Conservation (phyloP, 768 basidiomycete species). For the Phlegmacium glaucopus region DNA sequence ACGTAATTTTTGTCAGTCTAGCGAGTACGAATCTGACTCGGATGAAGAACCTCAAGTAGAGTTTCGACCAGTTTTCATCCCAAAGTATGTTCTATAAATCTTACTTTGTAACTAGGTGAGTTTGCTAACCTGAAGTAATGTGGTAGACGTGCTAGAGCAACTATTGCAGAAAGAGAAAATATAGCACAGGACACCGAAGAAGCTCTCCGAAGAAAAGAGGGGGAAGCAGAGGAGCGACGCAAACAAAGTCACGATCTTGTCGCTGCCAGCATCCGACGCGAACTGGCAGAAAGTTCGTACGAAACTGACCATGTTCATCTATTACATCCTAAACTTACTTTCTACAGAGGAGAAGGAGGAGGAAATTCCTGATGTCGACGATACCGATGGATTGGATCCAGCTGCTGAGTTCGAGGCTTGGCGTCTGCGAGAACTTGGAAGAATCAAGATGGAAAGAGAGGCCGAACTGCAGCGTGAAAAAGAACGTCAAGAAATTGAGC, state of each 20-base stretch:
- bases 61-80: constrained; percentile 92
- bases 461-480: constrained; percentile 76
- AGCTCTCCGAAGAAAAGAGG: constrained; percentile 60
- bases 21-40: constrained; percentile 81
- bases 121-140: constrained; percentile 6
- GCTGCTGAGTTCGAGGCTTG: constrained; percentile 92
- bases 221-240: constrained; percentile 77
- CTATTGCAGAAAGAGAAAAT: constrained; percentile 66
- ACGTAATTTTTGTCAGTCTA: constrained; percentile 51
- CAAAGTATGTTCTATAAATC: constrained; percentile 61
- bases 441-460: constrained; percentile 94
- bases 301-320: background rate
- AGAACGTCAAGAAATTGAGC: constrained; percentile 88
- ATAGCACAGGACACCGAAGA: constrained; percentile 77
- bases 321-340: background rate
- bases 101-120: background rate
- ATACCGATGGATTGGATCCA: constrained; percentile 91
- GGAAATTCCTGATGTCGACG: constrained; percentile 83
- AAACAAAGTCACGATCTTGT: constrained; percentile 91
- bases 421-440: constrained; percentile 89
- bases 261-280: constrained; percentile 89
- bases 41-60: constrained; percentile 75
- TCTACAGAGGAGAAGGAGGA: constrained; percentile 83
- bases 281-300: constrained; percentile 84
- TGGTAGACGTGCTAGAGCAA: constrained; percentile 68